phyloP scores from a whole-genome alignment of 2,329 filamentous ascomycete species.

The Trichoderma brevicompactum region DNA sequence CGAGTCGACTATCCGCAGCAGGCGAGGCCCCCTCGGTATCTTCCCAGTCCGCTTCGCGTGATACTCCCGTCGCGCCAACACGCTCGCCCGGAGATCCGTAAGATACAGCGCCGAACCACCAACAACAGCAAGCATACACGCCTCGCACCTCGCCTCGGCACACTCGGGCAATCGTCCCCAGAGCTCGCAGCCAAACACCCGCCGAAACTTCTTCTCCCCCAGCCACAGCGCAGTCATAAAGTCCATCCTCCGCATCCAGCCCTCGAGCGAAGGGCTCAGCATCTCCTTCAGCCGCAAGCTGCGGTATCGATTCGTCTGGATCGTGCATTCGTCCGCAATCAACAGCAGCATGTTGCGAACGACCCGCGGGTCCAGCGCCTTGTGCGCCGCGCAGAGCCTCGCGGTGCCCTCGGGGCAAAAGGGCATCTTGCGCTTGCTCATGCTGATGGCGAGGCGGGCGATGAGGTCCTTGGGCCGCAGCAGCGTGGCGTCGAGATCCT shows the following conservation, averaged over 20 bases:
- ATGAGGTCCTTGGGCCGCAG: slow-evolving; percentile 39
- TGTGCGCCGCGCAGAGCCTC: slow-evolving; percentile 49
- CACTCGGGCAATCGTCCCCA: slow-evolving; percentile 1
- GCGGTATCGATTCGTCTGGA: slow-evolving; percentile 39
- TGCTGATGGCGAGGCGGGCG: slow-evolving; percentile 40
- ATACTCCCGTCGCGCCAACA: slow-evolving; percentile 45
- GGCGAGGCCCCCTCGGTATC: slow-evolving; percentile 37
- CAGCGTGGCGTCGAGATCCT: slow-evolving; percentile 29
- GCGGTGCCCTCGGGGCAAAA: slow-evolving; percentile 41
- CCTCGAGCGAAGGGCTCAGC: slow-evolving; percentile 17
- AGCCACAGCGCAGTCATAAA: slow-evolving; percentile 46
- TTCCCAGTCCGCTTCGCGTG: background rate
- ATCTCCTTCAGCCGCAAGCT: slow-evolving; percentile 31
- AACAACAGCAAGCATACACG: slow-evolving; percentile 56
- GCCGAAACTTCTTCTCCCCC: slow-evolving; percentile 41
- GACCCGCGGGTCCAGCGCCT: slow-evolving; percentile 47
- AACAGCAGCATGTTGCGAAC: slow-evolving; percentile 51
- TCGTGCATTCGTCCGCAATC: slow-evolving; percentile 48
- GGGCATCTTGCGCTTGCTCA: slow-evolving; percentile 35
- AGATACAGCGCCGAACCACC: slow-evolving; percentile 50
- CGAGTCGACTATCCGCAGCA: slow-evolving; percentile 48
- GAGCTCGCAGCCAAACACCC: slow-evolving; percentile 42
- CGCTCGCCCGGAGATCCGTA: slow-evolving; percentile 50
- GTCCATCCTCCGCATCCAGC: slow-evolving; percentile 39
- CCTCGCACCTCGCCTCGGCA: slow-evolving; percentile 48